Evolutionary conservation across 1,284 basidiomycete species (phyloP), one percentile per base, ranked within the genome.

Genomic region (Tremellales sp.): DNA sequence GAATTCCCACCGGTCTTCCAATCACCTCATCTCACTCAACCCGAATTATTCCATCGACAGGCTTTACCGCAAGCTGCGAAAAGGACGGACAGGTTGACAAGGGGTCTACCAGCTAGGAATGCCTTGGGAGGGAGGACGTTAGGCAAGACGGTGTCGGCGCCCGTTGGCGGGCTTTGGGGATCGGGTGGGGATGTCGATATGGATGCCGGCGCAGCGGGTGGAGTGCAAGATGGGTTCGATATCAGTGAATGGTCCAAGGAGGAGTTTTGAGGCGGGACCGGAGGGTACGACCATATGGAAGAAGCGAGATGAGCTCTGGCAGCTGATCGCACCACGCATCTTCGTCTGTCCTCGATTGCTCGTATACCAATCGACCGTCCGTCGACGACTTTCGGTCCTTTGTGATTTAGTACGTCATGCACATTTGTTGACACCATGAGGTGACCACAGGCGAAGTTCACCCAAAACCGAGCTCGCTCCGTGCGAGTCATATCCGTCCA

Each of bases 1-100:
- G 69, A 68, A 27, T 72, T 72, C 54, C 69, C 69, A 6, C 53
- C 65, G 5, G 69, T 70, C 19, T 70, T 72, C 46, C 49, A 40
- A 15, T 55, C 60, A 10, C 58, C 68, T 1, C 40, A 54, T 3
- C 47, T 65, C 35, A 52, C 66, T 4, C 64, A 68, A 19, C 66
- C 66, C 2, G 61, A 63, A 39, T 52, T 70, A 15, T 67, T 60
- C 41, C 53, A n/a, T 29, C 51, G 1, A 46, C 55, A 8, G 46
- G 50, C 43, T 31, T 47, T 43, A 7, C 46, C 27, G 29, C 42
- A 40, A 17, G 12, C 46, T n/a, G 19, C 41, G 35, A n/a, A n/a
- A n/a, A n/a, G n/a, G n/a, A n/a, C n/a, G n/a, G 47, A 45, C 12
- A 51, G 61, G 43, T 26, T 37, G 12, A 43, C 56, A 31, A 54